phyloP scores from a whole-genome alignment of 225 moss, liverwort and hornwort species.

The Marchantia polymorpha region DNA sequence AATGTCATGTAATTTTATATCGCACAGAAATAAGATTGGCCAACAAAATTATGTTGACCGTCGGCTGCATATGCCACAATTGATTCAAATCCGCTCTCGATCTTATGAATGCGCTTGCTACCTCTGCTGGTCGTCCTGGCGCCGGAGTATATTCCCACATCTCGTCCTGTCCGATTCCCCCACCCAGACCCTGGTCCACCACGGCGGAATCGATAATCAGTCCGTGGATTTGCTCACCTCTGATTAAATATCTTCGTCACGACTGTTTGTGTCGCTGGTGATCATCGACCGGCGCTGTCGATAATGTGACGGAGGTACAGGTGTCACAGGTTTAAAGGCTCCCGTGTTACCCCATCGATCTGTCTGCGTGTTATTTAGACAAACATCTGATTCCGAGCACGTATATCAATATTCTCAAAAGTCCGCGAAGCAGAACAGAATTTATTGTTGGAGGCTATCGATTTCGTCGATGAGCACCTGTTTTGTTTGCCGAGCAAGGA shows the following conservation, averaged over 20 bases:
- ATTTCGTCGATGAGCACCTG: neutral
- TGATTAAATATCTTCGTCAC: too few relatives aligned
- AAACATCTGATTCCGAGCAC: neutral
- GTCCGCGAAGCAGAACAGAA: neutral
- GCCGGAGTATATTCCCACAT: neutral
- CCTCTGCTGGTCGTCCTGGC: too few relatives aligned
- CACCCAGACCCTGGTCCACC: neutral
- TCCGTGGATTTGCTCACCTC: neutral
- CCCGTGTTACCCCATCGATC: too few relatives aligned
- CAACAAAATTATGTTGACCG: constrained; percentile 17
- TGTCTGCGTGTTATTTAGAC: too few relatives aligned
- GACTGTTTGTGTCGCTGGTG: neutral
- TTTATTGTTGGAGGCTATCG: neutral
- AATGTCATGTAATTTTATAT: constrained; percentile 4
- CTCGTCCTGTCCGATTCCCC: neutral
- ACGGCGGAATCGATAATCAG: neutral
- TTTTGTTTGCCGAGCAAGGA: neutral
- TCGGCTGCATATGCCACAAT: neutral
- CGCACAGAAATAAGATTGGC: constrained; percentile 7
- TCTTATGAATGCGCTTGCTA: too few relatives aligned
- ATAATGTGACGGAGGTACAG: neutral
- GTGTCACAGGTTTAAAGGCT: neutral
- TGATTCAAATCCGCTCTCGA: neutral
- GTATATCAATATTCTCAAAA: neutral
- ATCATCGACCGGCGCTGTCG: neutral